These are phyloP conservation scores for Pyrrhoderma lamaoense DNA, from an alignment of 1,284 basidiomycete species.

Conservation along the genomic window DNA sequence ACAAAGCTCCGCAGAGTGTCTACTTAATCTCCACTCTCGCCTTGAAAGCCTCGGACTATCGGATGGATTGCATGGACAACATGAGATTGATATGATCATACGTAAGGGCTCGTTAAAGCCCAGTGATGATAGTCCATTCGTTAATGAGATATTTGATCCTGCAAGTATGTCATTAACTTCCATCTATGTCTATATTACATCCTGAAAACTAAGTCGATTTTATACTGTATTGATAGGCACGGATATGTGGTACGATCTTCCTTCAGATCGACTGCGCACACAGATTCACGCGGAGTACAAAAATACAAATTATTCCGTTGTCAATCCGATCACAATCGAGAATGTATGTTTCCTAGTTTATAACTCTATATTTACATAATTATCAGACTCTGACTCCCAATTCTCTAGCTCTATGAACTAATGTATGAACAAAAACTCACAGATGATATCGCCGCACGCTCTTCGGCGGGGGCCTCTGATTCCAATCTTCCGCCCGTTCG, in stretches of 20 bases:
- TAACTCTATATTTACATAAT: too few relatives aligned
- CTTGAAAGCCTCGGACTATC: conserved; percentile 28
- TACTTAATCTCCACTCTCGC: conserved; percentile 41
- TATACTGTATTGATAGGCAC: conserved; percentile 29
- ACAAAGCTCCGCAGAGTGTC: conserved; percentile 48
- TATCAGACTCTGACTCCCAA: conserved; percentile 5
- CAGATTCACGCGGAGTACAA: conserved; percentile 39
- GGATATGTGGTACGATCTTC: conserved; percentile 34
- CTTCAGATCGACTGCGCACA: conserved; percentile 31
- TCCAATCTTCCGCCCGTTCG: conserved; percentile 20
- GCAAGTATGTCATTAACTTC: conserved; percentile 30
- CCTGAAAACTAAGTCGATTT: conserved; percentile 4
- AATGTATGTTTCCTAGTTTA: conserved; percentile 28
- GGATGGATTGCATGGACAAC: conserved; percentile 18
- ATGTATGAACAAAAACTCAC: conserved; percentile 51
- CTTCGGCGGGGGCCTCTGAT: conserved; percentile 16
- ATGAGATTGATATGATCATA: conserved; percentile 47
- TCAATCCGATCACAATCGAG: conserved; percentile 42
- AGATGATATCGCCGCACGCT: conserved; percentile 34
- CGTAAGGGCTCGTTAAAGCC: conserved; percentile 47
- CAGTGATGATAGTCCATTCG: conserved; percentile 51
- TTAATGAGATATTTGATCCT: conserved; percentile 56
- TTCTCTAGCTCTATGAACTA: conserved; percentile 40
- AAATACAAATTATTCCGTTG: conserved; percentile 50
- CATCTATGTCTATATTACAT: background rate